Evolutionary conservation across 768 basidiomycete species (phyloP).

Genomic region (Pluteus cervinus): DNA sequence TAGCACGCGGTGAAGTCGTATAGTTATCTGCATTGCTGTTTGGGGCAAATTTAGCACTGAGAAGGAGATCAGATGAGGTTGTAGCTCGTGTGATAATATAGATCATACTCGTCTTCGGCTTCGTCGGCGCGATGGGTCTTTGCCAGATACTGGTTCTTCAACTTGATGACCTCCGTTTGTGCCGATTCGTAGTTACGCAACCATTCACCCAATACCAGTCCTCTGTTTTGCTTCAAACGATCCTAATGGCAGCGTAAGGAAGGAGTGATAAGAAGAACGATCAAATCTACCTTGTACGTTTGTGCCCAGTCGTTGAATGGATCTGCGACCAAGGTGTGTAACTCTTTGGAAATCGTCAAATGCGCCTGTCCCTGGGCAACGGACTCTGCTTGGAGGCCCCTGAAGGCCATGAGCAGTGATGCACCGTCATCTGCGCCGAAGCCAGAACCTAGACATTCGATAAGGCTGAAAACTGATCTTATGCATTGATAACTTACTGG

Average conservation of each 20-base stretch:
- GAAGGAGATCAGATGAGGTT: slow-evolving; percentile 7
- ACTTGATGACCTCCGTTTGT: slow-evolving; percentile 59
- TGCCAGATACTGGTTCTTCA: slow-evolving; percentile 70
- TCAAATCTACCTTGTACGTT: slow-evolving; percentile 51
- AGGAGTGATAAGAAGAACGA: slow-evolving; percentile 8
- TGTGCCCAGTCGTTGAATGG: slow-evolving; percentile 81
- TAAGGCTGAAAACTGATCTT: slow-evolving; percentile 5
- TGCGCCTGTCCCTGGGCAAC: slow-evolving; percentile 69
- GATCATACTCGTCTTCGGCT: slow-evolving; percentile 85
- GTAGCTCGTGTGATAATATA: slow-evolving; percentile 9
- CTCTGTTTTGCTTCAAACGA: slow-evolving; percentile 52
- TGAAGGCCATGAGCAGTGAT: slow-evolving; percentile 73
- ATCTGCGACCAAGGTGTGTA: slow-evolving; percentile 67
- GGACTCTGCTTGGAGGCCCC: slow-evolving; percentile 73
- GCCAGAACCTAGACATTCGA: slow-evolving; percentile 40
- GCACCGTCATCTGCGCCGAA: slow-evolving; percentile 83
- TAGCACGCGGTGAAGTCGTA: slow-evolving; percentile 70
- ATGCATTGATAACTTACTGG: slow-evolving; percentile 28
- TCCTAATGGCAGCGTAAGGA: slow-evolving; percentile 33
- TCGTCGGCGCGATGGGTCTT: slow-evolving; percentile 87
- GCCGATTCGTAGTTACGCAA: slow-evolving; percentile 66
- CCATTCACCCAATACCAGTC: slow-evolving; percentile 59
- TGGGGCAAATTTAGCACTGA: slow-evolving; percentile 85
- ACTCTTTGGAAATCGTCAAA: slow-evolving; percentile 63
- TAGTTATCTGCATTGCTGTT: slow-evolving; percentile 63